A percentile compares a stretch with the other conserved stretches of the same genome.
Evolutionary conservation across 139 green algal species (phyloP).

Genomic region (Picochlorum sp.): DNA sequence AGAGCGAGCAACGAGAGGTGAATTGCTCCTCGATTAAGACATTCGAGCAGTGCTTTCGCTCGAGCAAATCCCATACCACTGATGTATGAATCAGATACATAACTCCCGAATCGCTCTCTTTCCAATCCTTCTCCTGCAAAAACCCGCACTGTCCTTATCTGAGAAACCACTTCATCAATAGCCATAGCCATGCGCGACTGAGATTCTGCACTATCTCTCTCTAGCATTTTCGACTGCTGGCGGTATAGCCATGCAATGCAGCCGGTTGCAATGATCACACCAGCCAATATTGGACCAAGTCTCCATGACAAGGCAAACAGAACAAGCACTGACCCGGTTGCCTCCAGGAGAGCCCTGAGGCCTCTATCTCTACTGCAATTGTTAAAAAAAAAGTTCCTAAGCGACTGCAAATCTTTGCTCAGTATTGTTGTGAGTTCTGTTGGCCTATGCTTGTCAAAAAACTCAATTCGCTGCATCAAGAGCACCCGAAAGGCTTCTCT

Average conservation of each 20-base stretch:
- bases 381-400: constrained; percentile 73
- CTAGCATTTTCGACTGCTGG: constrained; percentile 46
- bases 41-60: constrained; percentile 65
- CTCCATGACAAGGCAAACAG: constrained; percentile 67
- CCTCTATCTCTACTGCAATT: constrained; percentile 72
- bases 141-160: constrained; percentile 65
- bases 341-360: constrained; percentile 61
- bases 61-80: constrained; percentile 60
- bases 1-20: constrained; percentile 70
- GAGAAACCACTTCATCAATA: constrained; percentile 34
- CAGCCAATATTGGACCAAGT: constrained; percentile 65
- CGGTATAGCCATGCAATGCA: constrained; percentile 66
- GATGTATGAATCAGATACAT: constrained; percentile 48
- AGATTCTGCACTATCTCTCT: constrained; percentile 32
- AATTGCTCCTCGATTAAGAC: constrained; percentile 53
- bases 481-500: constrained; percentile 75
- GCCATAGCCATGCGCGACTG: constrained; percentile 59
- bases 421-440: constrained; percentile 66
- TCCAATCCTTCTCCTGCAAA: constrained; percentile 80
- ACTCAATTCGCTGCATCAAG: constrained; percentile 65
- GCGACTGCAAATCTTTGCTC: constrained; percentile 66
- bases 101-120: constrained; percentile 62
- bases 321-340: constrained; percentile 53
- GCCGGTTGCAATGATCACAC: constrained; percentile 67
- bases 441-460: constrained; percentile 46